Evolutionary conservation across 805 yeast species (phyloP), one percentile per base, ranked within the genome.

Genomic region (Clavispora vitiphila): DNA sequence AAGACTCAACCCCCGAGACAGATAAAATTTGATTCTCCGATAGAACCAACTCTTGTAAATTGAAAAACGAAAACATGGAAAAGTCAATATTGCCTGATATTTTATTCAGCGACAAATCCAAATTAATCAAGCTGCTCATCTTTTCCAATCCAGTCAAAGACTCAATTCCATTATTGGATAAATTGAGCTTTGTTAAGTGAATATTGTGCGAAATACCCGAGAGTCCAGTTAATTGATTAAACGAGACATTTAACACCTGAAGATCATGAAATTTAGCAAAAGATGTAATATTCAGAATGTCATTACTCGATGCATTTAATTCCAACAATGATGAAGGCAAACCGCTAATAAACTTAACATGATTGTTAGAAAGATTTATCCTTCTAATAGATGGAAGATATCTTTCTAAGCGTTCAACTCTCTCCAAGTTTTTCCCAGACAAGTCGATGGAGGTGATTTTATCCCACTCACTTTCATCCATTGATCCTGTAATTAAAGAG

Each of bases 381-480:
- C 50, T 53, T 43, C 57, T 51, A 30, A 76, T 53, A 34, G 66
- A 61, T 0, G 82, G 83, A 23, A 74, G 60, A 40, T 75, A 69
- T 30, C 53, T 53, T 24, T 68, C 58, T 24, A 77, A 60, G 41
- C 69, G 77, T 36, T 69, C 68, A 21, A 76, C 53, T 35, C 67
- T 71, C 8, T 65, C 65, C 16, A 77, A 57, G 15, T 51, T 57
- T 23, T 53, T 53, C 11, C 54, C 62, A 3, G 61, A 46, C 15
- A 77, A 50, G 26, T 60, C 57, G n/a, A 77, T 60, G 16, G 61
- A 62, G 8, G 44, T 52, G 2, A 77, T 56, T 11, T 49, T 48
- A 25, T 65, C 62, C 83, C 82, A 77, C 37, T 65, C 59, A 3
- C 62, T 61, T 19, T 61, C 55, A 1, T 65, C 58, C 7, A 65